Evolutionary conservation across 1,284 basidiomycete genomes (phyloP).

Genomic region (Apiotrichum sp.): DNA sequence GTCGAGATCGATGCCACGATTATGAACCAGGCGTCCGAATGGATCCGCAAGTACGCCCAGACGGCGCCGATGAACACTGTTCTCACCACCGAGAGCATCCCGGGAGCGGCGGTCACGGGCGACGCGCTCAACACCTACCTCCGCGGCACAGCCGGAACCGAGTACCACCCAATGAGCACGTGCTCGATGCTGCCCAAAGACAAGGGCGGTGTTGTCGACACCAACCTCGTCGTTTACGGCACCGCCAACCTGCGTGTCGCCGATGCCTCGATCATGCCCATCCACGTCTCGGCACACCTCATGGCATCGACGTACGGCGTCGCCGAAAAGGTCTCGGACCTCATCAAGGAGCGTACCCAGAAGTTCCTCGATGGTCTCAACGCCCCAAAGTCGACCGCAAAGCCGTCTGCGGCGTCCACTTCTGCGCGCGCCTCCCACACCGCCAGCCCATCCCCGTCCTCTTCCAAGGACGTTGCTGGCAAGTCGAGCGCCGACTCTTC

Average conservation of each 20-base stretch:
- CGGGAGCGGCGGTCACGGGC: slow-evolving; percentile 3
- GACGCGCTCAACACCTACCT: slow-evolving; percentile 38
- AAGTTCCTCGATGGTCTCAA: not conserved
- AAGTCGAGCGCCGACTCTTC: slow-evolving; percentile 12
- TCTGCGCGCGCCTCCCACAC: not conserved
- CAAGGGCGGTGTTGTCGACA: slow-evolving; percentile 61
- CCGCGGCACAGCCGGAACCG: slow-evolving; percentile 36
- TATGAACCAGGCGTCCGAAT: slow-evolving; percentile 28
- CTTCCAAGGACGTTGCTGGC: slow-evolving; percentile 17
- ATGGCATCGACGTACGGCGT: slow-evolving; percentile 59
- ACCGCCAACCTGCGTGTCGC: slow-evolving; percentile 51
- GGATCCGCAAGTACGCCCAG: slow-evolving; percentile 28
- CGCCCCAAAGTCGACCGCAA: not conserved
- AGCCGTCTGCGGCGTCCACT: not conserved
- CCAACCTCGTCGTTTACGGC: slow-evolving; percentile 60
- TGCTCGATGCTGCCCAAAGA: slow-evolving; percentile 59
- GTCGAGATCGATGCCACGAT: slow-evolving; percentile 40
- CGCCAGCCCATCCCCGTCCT: not conserved
- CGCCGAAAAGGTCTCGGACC: slow-evolving; percentile 60
- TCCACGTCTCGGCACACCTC: slow-evolving; percentile 46
- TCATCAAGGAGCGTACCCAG: slow-evolving; percentile 50
- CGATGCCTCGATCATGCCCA: slow-evolving; percentile 50
- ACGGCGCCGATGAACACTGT: slow-evolving; percentile 29
- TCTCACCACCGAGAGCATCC: slow-evolving; percentile 28
- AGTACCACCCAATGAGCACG: slow-evolving; percentile 59